Evolutionary conservation across 495 filamentous ascomycete species (phyloP), one percentile per base, ranked within the genome.

Genomic region (Hypoxylon lienhwacheense): DNA sequence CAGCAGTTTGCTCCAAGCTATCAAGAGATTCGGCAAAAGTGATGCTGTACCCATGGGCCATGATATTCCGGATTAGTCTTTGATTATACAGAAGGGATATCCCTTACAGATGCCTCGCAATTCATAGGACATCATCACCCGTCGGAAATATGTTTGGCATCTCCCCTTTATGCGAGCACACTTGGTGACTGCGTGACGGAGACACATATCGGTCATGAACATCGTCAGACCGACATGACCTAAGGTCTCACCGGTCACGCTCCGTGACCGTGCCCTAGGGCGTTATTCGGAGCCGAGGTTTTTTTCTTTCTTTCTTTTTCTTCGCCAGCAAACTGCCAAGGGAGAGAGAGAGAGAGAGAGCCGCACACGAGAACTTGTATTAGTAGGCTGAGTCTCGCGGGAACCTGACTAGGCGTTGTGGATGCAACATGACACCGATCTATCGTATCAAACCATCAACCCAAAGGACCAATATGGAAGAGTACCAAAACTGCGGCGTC

Each of bases 141-240:
- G 4, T 26, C 14, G 8, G 22, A n/a, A n/a, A n/a, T n/a, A n/a
- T n/a, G n/a, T n/a, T n/a, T n/a, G n/a, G n/a, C n/a, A n/a, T n/a
- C n/a, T n/a, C n/a, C n/a, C n/a, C n/a, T n/a, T n/a, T n/a, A n/a
- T n/a, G n/a, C n/a, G n/a, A n/a, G n/a, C n/a, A n/a, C n/a, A n/a
- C n/a, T n/a, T n/a, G n/a, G n/a, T n/a, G n/a, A n/a, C n/a, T n/a
- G n/a, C n/a, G n/a, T n/a, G n/a, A n/a, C n/a, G n/a, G n/a, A n/a
- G n/a, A n/a, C 33, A 33, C 17, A 11, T 16, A 4, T 26, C 14
- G 8, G 22, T 36, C n/a, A 16, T 11, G 43, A 36, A 35, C n/a
- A 4, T 33, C 35, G 52, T 44, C 31, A 55, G 51, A 47, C 42
- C 47, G 51, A 55, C 47, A 52, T 61, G 47, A 47, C 58, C 52